Evolutionary conservation across 345 rosid genomes (phyloP).

Genomic region (Chamaenerion angustifolium): DNA sequence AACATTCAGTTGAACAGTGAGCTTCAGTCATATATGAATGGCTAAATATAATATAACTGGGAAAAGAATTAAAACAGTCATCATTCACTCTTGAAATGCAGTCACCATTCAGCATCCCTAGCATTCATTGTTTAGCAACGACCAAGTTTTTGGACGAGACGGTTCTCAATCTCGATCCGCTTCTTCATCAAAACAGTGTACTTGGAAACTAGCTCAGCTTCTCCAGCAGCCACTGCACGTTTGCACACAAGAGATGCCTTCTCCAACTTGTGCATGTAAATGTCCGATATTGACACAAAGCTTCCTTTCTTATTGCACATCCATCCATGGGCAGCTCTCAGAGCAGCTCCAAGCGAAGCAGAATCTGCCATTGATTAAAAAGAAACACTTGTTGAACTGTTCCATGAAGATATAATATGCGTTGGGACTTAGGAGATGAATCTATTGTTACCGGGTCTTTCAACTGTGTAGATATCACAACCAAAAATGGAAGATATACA

Average conservation of each 20-base stretch:
- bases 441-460: constrained; percentile 50
- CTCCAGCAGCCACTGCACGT: constrained; percentile 45
- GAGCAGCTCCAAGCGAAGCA: constrained; percentile 88
- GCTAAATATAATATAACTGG: no score
- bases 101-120: no score
- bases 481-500: constrained; percentile 61
- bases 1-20: no score
- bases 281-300: constrained; percentile 45
- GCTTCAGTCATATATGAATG: no score
- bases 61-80: no score
- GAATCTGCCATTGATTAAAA: constrained; percentile 37
- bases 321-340: constrained; percentile 91
- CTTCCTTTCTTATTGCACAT: constrained; percentile 54
- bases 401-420: background rate
- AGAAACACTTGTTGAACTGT: background rate
- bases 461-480: constrained; percentile 67
- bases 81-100: no score
- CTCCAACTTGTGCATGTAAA: constrained; percentile 56
- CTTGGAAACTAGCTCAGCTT: constrained; percentile 26
- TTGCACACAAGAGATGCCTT: constrained; percentile 53
- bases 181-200: constrained; percentile 55
- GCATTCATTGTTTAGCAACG: constrained; percentile 33
- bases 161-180: constrained; percentile 58
- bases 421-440: background rate
- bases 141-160: constrained; percentile 52